Evolutionary conservation across 768 basidiomycete genomes (phyloP).

Genomic region (Macrolepiota dolichaula): DNA sequence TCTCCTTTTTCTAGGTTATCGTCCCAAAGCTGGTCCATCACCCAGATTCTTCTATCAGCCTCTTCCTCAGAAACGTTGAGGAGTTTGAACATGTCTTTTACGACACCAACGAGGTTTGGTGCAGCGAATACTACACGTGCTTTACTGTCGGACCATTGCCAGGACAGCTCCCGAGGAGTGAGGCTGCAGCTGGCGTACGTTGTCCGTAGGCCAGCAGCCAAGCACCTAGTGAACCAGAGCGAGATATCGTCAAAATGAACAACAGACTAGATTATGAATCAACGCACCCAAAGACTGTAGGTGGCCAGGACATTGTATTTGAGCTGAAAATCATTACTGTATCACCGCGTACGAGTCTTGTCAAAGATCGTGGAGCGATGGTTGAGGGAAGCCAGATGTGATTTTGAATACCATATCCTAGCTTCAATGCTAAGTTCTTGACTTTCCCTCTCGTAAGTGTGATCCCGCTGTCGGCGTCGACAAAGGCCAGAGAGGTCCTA

Average conservation of each 20-base stretch:
- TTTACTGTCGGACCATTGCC: constrained; percentile 15
- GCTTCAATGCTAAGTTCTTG: constrained; percentile 15
- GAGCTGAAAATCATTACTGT: constrained; percentile 16
- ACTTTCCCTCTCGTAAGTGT: constrained; percentile 18
- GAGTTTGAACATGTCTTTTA: constrained; percentile 19
- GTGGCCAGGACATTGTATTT: constrained; percentile 16
- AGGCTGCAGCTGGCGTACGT: constrained; percentile 13
- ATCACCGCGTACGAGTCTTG: constrained; percentile 11
- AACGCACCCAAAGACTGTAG: constrained; percentile 14
- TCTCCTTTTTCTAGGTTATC: constrained; percentile 1
- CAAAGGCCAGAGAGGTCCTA: constrained; percentile 15
- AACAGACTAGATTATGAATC: not conserved
- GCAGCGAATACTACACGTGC: constrained; percentile 12
- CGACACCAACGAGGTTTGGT: constrained; percentile 10
- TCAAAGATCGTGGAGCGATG: not conserved
- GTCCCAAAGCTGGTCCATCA: constrained; percentile 14
- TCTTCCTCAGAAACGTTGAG: constrained; percentile 12
- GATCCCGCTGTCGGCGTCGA: constrained; percentile 19
- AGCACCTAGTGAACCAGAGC: constrained; percentile 5
- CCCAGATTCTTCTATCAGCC: constrained; percentile 15
- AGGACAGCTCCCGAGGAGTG: constrained; percentile 14
- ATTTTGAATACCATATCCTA: constrained; percentile 21
- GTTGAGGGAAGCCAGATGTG: constrained; percentile 13
- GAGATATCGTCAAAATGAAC: not conserved
- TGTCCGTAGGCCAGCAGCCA: constrained; percentile 14